Conservation (phyloP, 108 stramenopile species). For the Cyclotella choctawhatcheeana region DNA sequence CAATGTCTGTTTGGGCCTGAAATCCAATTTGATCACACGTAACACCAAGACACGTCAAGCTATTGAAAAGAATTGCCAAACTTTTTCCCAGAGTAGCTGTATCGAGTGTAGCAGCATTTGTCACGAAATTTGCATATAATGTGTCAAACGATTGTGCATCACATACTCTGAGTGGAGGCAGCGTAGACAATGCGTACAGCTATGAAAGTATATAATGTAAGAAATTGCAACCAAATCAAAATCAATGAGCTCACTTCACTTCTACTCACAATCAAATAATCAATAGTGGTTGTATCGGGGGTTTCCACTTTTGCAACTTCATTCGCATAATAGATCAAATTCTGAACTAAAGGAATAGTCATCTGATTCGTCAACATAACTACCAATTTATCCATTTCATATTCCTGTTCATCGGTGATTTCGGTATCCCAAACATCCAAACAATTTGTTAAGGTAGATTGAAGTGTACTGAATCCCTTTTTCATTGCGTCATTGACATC, state of each 20-base stretch:
- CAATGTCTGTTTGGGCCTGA: neutral
- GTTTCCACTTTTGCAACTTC: conserved; percentile 3
- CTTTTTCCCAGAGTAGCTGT: neutral
- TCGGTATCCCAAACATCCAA: conserved; percentile 9
- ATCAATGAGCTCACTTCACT: too few relatives aligned
- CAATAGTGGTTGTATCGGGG: conserved; percentile 1
- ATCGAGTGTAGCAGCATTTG: conserved; percentile 15
- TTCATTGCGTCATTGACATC: conserved; percentile 63
- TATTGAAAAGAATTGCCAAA: conserved; percentile 21
- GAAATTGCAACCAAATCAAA: neutral
- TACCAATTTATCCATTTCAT: conserved; percentile 35
- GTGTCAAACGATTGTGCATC: conserved; percentile 16
- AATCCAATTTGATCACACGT: conserved; percentile 32
- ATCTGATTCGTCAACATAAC: conserved; percentile 44
- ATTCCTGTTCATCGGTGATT: conserved; percentile 17
- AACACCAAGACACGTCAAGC: conserved; percentile 36
- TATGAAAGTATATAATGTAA: neutral
- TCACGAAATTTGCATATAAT: conserved; percentile 31
- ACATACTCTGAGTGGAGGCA: conserved; percentile 32
- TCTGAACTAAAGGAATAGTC: conserved; percentile 81
- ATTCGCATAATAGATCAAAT: conserved; percentile 59
- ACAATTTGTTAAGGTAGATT: conserved; percentile 25
- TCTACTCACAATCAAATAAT: conserved; percentile 19
- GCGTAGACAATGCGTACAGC: conserved; percentile 30
- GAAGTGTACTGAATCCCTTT: conserved; percentile 44